These are phyloP conservation scores for Actinidia chinensis DNA, from an alignment of 179 eudicot species.

Conservation along the genomic window DNA sequence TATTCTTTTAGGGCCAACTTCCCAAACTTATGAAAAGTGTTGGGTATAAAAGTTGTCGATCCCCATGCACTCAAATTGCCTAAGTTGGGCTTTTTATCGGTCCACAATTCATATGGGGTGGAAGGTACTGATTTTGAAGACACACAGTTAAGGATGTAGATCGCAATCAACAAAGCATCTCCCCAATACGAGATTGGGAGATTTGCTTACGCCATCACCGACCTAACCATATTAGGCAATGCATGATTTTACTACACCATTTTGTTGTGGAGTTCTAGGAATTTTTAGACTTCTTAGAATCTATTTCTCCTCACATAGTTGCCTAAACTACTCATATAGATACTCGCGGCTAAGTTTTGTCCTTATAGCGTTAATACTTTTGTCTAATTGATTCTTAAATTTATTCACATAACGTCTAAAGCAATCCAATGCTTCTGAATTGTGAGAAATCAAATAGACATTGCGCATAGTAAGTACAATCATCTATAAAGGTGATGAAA, in stretches of 20 bases:
- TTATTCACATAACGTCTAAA: no score
- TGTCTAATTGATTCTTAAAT: not conserved
- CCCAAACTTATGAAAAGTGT: no score
- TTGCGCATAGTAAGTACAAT: not conserved
- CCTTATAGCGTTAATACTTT: not conserved
- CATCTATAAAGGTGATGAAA: not conserved
- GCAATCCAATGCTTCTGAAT: no score
- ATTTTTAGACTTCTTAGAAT: not conserved
- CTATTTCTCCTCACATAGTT: not conserved
- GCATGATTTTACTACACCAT: not conserved
- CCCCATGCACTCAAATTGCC: no score
- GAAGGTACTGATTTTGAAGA: not conserved
- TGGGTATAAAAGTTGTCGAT: no score
- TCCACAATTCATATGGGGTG: not conserved
- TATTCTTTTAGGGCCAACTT: no score
- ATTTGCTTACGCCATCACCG: not conserved
- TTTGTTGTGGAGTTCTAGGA: not conserved
- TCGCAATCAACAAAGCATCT: conserved; percentile 1
- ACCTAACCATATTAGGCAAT: not conserved
- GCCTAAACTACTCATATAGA: not conserved
- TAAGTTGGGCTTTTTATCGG: no score
- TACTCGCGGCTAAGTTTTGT: not conserved
- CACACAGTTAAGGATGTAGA: conserved; percentile 4
- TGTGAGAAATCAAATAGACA: no score
- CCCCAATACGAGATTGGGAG: not conserved